These are phyloP conservation scores for Xylariaceae sp. DNA, from an alignment of 2,329 filamentous ascomycete species.

Conservation along the genomic window DNA sequence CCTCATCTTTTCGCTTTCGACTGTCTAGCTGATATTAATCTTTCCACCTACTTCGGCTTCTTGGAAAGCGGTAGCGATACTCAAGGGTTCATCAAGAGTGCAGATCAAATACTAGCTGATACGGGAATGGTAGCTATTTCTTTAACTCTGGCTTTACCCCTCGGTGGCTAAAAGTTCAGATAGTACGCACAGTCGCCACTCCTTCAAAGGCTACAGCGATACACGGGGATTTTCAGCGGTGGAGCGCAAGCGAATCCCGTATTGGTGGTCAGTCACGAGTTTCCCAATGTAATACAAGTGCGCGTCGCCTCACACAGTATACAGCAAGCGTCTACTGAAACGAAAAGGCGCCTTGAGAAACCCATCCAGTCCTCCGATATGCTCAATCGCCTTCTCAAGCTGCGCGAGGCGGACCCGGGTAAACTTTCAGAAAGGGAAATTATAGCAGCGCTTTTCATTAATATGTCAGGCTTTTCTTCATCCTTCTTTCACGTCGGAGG, in stretches of 20 bases:
- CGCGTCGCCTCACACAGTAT: background rate
- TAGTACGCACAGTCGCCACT: background rate
- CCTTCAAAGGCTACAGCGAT: background rate
- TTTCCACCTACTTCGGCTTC: conserved; percentile 20
- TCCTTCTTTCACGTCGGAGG: background rate
- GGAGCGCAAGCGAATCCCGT: background rate
- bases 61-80: conserved; percentile 19
- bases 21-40: conserved; percentile 21
- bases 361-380: conserved; percentile 3
- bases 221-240: background rate
- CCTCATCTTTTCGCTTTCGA: conserved; percentile 24
- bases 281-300: too few species aligned
- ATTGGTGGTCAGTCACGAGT: too few species aligned
- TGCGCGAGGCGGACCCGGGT: background rate
- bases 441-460: conserved; percentile 9
- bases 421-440: conserved; percentile 1
- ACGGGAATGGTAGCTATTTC: background rate
- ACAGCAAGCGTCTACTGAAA: background rate
- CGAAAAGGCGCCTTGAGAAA: background rate
- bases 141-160: background rate
- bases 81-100: conserved; percentile 3
- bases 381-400: background rate
- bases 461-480: background rate
- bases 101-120: conserved; percentile 15
- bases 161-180: background rate